These are phyloP conservation scores for Yarrowia sp. DNA, from an alignment of 805 yeast genomes.

Conservation along the genomic window DNA sequence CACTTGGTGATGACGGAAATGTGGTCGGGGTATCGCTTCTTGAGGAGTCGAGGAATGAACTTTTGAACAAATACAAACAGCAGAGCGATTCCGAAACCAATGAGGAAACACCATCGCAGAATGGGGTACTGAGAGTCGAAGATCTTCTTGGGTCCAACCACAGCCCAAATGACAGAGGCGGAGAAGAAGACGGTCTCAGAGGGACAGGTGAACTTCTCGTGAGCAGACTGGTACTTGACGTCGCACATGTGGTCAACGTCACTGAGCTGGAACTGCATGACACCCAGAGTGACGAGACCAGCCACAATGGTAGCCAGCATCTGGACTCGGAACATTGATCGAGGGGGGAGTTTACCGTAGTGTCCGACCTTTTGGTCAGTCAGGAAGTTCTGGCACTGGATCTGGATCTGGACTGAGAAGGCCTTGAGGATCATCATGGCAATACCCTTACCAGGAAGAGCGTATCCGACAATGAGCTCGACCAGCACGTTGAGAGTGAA, in stretches of 20 bases:
- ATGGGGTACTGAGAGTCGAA: conserved; percentile 48
- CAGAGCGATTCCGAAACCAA: conserved; percentile 45
- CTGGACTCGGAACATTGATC: conserved; percentile 60
- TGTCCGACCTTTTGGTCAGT: conserved; percentile 67
- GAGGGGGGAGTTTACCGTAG: conserved; percentile 65
- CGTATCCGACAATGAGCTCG: conserved; percentile 69
- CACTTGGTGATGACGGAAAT: background rate
- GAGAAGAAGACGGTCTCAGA: conserved; percentile 56
- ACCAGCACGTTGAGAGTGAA: conserved; percentile 67
- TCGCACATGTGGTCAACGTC: conserved; percentile 47
- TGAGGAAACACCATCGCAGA: conserved; percentile 43
- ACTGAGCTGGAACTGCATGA: conserved; percentile 49
- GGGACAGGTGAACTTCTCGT: conserved; percentile 48
- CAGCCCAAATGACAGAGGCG: conserved; percentile 57
- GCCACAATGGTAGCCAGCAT: conserved; percentile 54
- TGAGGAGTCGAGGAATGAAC: conserved; percentile 41
- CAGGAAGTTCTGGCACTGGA: conserved; percentile 65
- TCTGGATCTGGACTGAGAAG: conserved; percentile 56
- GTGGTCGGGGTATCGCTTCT: conserved; percentile 7
- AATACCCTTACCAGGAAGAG: conserved; percentile 65
- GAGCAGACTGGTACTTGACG: conserved; percentile 28
- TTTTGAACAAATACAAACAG: conserved; percentile 5
- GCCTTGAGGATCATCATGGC: conserved; percentile 63
- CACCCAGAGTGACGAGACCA: conserved; percentile 48
- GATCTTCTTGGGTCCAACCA: conserved; percentile 58